Conservation (phyloP, 2,329 filamentous ascomycete species). For the Epichloe uncinata region DNA sequence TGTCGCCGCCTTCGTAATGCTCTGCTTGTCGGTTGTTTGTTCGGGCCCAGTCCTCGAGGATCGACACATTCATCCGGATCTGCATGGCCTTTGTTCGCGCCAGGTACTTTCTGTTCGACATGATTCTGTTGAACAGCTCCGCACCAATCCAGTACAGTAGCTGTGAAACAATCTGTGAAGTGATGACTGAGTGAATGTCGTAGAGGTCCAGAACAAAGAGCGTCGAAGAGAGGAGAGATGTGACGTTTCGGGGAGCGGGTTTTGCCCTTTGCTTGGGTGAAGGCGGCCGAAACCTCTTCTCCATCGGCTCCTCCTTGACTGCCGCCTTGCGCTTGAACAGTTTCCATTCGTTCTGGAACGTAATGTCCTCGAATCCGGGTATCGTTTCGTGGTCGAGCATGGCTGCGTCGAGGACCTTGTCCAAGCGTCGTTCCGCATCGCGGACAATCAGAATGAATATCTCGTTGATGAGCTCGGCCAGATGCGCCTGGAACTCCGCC, state of each 20-base stretch:
- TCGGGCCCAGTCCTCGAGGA: constrained; percentile 89
- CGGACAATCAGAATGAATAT: constrained; percentile 97
- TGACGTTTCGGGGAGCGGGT: constrained; percentile 86
- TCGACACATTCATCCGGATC: constrained; percentile 96
- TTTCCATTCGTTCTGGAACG: constrained; percentile 98
- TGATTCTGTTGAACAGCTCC: constrained; percentile 94
- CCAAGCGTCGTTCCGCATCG: constrained; percentile 87
- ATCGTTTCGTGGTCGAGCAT: constrained; percentile 99
- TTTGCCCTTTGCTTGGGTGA: constrained; percentile 89
- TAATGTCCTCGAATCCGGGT: constrained; percentile 89
- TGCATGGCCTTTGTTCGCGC: constrained; percentile 98
- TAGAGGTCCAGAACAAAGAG: constrained; percentile 97
- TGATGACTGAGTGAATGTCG: constrained; percentile 95
- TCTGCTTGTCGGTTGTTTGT: constrained; percentile 88
- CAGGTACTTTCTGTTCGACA: constrained; percentile 89
- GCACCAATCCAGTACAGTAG: constrained; percentile 92
- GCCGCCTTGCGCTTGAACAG: constrained; percentile 86
- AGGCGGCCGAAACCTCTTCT: constrained; percentile 83
- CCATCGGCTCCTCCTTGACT: constrained; percentile 76
- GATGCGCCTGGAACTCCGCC: constrained; percentile 78
- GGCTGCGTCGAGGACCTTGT: constrained; percentile 83
- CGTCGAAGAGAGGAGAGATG: constrained; percentile 86
- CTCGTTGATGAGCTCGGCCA: constrained; percentile 91
- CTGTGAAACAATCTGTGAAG: constrained; percentile 79
- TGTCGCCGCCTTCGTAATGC: constrained; percentile 88